Evolutionary conservation across 768 basidiomycete species (phyloP), one percentile per base, ranked within the genome.

Genomic region (Termitomyces sp.): DNA sequence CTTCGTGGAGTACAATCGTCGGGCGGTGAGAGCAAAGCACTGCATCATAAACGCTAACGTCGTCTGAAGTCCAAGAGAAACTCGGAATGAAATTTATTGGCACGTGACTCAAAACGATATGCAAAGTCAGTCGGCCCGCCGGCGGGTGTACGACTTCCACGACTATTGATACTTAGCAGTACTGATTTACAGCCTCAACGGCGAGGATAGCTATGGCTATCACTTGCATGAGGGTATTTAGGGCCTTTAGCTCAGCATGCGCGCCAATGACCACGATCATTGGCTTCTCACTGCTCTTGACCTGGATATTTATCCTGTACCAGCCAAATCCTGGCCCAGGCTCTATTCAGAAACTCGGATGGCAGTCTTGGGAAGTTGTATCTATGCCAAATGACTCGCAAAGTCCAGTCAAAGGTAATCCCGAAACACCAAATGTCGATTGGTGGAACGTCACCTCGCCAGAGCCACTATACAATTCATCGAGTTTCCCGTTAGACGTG

Each of bases 351-450:
- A 80, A 82, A 45, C 75, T 97, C 20, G 93, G 93, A 30, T 95
- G 93, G 93, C 93, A 95, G 65, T 80, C 88, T 7, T 96, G 91
- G 91, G 93, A 91, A 44, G 66, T 81, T 3, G 77, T 94, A 0
- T 69, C 73, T 2, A 68, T 79, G 26, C 59, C 66, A 22, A 53
- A 55, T 37, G 34, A 53, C 50, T 40, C 24, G 18, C 63, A 60
- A 54, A 58, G 26, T 53, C 58, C 58, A 45, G 52, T 59, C 13
- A 61, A 56, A 42, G 61, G 56, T 30, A 55, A 64, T 43, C 58
- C 37, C 18, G 55, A 60, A 32, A 53, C 37, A 39, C 57, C 68
- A 9, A 68, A 71, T 27, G 82, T 81, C 3, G 86, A 89, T 65
- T 89, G 87, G 86, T 91, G 85, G 85, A 85, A 89, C 67, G 80